Percentiles rank a stretch among this genome's conserved stretches.
phyloP scores from a whole-genome alignment of 495 filamentous ascomycete species.

The Cercophora scortea region DNA sequence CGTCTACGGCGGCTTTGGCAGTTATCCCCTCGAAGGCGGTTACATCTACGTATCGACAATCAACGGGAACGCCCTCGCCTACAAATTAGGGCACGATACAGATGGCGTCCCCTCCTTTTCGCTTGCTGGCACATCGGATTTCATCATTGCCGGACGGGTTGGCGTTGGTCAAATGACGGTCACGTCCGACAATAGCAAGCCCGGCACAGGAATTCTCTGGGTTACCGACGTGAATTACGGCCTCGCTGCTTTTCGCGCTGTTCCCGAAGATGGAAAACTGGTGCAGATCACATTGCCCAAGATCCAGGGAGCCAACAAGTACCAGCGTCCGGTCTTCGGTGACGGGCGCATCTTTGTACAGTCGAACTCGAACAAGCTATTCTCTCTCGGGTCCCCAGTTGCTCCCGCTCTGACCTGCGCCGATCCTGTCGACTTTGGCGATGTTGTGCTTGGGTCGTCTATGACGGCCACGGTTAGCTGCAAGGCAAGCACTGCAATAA shows the following conservation, averaged over 20 bases:
- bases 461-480: not conserved
- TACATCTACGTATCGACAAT: conserved; percentile 32
- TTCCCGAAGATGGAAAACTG: not conserved
- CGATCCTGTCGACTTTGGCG: not conserved
- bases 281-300: not conserved
- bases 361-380: not conserved
- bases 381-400: not conserved
- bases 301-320: not conserved
- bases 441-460: not conserved
- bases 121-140: conserved; percentile 19
- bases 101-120: not conserved
- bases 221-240: not conserved
- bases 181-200: conserved; percentile 28
- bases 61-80: not conserved
- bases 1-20: conserved; percentile 36
- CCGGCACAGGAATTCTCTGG: conserved; percentile 21
- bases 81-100: not conserved
- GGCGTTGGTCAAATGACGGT: conserved; percentile 26
- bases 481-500: not conserved
- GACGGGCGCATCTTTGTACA: not conserved
- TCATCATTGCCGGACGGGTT: conserved; percentile 20
- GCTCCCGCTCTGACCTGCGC: not conserved
- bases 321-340: not conserved
- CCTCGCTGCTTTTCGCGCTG: not conserved
- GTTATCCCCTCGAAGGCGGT: conserved; percentile 39